phyloP scores from a whole-genome alignment of 2,329 filamentous ascomycete species.

The Ascochyta lentis region DNA sequence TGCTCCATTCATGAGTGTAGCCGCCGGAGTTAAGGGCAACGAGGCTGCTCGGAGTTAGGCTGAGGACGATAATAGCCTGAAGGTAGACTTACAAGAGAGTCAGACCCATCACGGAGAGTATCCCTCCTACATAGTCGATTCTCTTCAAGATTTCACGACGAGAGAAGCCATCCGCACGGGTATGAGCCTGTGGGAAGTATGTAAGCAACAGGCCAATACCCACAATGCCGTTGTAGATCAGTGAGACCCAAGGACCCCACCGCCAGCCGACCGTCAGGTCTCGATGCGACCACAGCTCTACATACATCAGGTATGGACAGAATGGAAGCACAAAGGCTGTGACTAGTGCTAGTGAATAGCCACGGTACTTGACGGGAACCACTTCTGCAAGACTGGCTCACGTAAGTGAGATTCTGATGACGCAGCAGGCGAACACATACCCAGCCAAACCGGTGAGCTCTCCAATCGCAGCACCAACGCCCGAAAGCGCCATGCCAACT shows the following conservation, averaged over 20 bases:
- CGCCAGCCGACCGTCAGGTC: constrained; percentile 38
- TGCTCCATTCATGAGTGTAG: constrained; percentile 49
- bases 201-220: constrained; percentile 39
- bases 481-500: constrained; percentile 44
- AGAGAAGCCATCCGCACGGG: constrained; percentile 43
- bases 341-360: constrained; percentile 42
- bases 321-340: constrained; percentile 47
- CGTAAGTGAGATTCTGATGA: constrained; percentile 2
- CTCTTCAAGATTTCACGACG: constrained; percentile 37
- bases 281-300: constrained; percentile 38
- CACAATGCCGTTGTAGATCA: constrained; percentile 43
- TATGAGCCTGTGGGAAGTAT: constrained; percentile 43
- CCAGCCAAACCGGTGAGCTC: constrained; percentile 47
- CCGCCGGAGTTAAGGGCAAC: constrained; percentile 51
- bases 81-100: constrained; percentile 37
- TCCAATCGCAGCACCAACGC: constrained; percentile 44
- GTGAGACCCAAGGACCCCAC: constrained; percentile 45
- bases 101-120: constrained; percentile 42
- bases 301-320: constrained; percentile 43
- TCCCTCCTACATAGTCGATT: constrained; percentile 41
- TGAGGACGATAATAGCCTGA: neutral
- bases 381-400: constrained; percentile 38
- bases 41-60: constrained; percentile 32
- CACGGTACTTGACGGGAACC: constrained; percentile 44
- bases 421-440: constrained; percentile 21